Percentiles rank a stretch among this genome's conserved stretches.
Conservation (phyloP, 306 rosid species). For the Sphenostylis stenocarpa region DNA sequence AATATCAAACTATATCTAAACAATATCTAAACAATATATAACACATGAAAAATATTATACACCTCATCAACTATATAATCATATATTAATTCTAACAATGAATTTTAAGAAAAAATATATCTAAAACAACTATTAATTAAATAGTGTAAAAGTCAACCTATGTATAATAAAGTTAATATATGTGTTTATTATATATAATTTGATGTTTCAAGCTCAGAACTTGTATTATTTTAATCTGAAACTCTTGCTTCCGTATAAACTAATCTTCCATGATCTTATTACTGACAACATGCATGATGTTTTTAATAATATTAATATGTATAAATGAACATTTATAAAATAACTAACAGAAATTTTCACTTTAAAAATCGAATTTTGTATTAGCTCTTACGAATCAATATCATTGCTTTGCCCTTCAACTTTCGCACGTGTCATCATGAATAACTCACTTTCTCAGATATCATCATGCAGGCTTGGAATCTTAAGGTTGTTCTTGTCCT, state of each 20-base stretch:
- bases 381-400: background rate
- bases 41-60: no score
- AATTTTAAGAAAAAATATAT: no score
- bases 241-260: background rate
- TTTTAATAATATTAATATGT: background rate
- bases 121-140: no score
- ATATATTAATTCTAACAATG: no score
- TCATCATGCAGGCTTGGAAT: conserved; percentile 24
- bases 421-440: conserved; percentile 21
- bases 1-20: no score
- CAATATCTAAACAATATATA: no score
- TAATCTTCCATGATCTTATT: background rate
- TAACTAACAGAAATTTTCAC: background rate
- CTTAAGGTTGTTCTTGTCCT: background rate
- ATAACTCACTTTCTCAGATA: conserved; percentile 11
- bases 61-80: no score
- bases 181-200: no score
- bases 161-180: no score
- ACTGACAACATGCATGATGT: background rate
- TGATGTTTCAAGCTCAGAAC: background rate
- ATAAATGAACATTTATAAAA: background rate
- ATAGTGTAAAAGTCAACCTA: no score
- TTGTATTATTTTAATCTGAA: background rate
- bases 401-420: background rate
- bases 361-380: background rate